These are phyloP conservation scores for Pittosporum tobira DNA, from an alignment of 129 eudicot species.

Conservation along the genomic window DNA sequence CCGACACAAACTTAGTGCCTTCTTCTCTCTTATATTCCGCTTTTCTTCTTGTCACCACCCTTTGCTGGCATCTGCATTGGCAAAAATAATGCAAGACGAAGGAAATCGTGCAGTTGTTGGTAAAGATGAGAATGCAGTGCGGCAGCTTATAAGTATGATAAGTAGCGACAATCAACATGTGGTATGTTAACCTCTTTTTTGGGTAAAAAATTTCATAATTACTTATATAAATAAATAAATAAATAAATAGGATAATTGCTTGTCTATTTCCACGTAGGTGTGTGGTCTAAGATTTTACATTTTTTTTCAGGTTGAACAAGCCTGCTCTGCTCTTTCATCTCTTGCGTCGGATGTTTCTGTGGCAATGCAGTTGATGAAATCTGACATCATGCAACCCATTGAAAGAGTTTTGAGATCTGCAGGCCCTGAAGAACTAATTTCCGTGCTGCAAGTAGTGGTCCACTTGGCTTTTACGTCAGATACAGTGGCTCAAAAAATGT, in stretches of 20 bases:
- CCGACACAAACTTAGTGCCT: slow-evolving; percentile 92
- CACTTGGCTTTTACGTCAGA: slow-evolving; percentile 75
- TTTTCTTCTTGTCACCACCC: slow-evolving; percentile 99
- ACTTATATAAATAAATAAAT: too few species aligned
- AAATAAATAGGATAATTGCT: neutral
- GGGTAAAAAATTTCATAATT: too few species aligned
- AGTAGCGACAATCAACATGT: slow-evolving; percentile 97
- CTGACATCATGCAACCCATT: slow-evolving; percentile 93
- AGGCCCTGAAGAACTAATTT: slow-evolving; percentile 66
- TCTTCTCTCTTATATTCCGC: slow-evolving; percentile 93
- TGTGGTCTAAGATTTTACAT: slow-evolving; percentile 13
- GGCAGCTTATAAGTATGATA: slow-evolving; percentile 98
- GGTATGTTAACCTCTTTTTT: slow-evolving; percentile 65
- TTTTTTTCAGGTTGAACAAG: slow-evolving; percentile 78
- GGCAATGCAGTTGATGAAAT: slow-evolving; percentile 82
- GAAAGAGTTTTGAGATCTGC: slow-evolving; percentile 71
- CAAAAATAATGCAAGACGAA: slow-evolving; percentile 93
- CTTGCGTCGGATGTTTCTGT: slow-evolving; percentile 91
- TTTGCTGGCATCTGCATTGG: slow-evolving; percentile 92
- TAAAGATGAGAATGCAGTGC: slow-evolving; percentile 95
- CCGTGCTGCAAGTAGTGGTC: slow-evolving; percentile 85
- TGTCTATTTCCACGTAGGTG: neutral
- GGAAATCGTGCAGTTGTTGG: slow-evolving; percentile 87
- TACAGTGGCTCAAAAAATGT: slow-evolving; percentile 74
- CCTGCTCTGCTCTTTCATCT: slow-evolving; percentile 90